phyloP scores from a whole-genome alignment of 352 stramenopile species.

The Halophytophthora batemanensis region DNA sequence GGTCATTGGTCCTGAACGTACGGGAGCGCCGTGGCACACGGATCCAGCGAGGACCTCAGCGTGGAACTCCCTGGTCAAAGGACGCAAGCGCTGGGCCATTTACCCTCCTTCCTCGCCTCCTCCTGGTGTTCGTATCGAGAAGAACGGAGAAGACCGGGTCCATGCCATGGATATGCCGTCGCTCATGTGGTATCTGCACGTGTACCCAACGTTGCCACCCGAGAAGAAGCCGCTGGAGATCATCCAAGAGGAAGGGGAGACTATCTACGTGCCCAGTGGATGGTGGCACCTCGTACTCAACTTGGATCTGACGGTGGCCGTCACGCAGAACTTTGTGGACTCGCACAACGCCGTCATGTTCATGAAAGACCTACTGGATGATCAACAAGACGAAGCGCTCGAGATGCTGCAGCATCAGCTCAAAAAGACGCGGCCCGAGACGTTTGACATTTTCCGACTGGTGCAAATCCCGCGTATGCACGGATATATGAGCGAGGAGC shows the following conservation, averaged over 20 bases:
- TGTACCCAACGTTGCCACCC: conserved; percentile 74
- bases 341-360: conserved; percentile 80
- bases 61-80: conserved; percentile 94
- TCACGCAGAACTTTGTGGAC: conserved; percentile 96
- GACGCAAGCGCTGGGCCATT: conserved; percentile 94
- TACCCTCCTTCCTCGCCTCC: conserved; percentile 88
- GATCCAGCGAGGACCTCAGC: conserved; percentile 95
- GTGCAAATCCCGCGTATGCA: conserved; percentile 51
- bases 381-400: conserved; percentile 61
- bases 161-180: conserved; percentile 76
- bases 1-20: conserved; percentile 78
- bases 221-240: conserved; percentile 78
- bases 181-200: conserved; percentile 81
- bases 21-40: conserved; percentile 93
- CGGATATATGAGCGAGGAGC: conserved; percentile 56
- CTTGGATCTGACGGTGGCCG: conserved; percentile 90
- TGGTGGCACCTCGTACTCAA: conserved; percentile 99
- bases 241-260: conserved; percentile 92
- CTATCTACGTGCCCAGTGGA: conserved; percentile 95
- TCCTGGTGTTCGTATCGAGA: conserved; percentile 58
- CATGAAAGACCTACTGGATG: conserved; percentile 60
- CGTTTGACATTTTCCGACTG: conserved; percentile 65
- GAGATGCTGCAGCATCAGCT: conserved; percentile 52
- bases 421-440: conserved; percentile 41
- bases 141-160: conserved; percentile 51